These are phyloP conservation scores for Globisporangium splendens DNA, from an alignment of 352 stramenopile genomes.

Conservation along the genomic window DNA sequence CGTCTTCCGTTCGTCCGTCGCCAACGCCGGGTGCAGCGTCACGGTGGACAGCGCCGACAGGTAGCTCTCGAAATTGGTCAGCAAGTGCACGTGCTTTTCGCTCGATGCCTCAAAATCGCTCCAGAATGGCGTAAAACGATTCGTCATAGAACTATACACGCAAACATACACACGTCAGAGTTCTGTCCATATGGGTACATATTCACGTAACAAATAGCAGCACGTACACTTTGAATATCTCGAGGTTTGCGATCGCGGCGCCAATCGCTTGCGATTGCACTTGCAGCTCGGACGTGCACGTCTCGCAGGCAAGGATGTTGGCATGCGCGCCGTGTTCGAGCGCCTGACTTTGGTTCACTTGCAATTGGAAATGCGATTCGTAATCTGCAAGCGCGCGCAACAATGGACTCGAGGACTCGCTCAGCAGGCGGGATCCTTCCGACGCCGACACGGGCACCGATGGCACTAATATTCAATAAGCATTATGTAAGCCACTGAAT, in stretches of 20 bases:
- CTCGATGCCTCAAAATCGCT: slow-evolving; percentile 59
- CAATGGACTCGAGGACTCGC: slow-evolving; percentile 75
- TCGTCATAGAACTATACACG: slow-evolving; percentile 55
- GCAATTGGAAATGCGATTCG: slow-evolving; percentile 76
- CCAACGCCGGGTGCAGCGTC: slow-evolving; percentile 59
- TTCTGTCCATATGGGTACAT: too few relatives aligned
- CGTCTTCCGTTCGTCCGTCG: slow-evolving; percentile 53
- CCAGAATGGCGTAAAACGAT: slow-evolving; percentile 83
- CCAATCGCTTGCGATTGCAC: slow-evolving; percentile 69
- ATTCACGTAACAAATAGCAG: too few relatives aligned
- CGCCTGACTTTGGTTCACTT: slow-evolving; percentile 62
- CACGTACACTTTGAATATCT: slow-evolving; percentile 58
- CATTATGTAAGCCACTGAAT: background rate
- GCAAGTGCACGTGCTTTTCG: slow-evolving; percentile 50
- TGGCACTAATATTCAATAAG: slow-evolving; percentile 37
- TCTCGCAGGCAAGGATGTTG: slow-evolving; percentile 59
- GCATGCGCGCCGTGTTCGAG: slow-evolving; percentile 47
- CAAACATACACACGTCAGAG: background rate
- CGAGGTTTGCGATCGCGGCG: slow-evolving; percentile 74
- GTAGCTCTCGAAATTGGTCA: slow-evolving; percentile 72
- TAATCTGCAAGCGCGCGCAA: slow-evolving; percentile 78
- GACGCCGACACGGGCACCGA: slow-evolving; percentile 51
- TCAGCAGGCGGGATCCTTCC: slow-evolving; percentile 63
- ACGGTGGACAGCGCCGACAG: slow-evolving; percentile 53
- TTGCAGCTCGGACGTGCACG: slow-evolving; percentile 46